Base-by-base conservation (phyloP, 345 rosid species). In the Noccaea caerulescens region DNA sequence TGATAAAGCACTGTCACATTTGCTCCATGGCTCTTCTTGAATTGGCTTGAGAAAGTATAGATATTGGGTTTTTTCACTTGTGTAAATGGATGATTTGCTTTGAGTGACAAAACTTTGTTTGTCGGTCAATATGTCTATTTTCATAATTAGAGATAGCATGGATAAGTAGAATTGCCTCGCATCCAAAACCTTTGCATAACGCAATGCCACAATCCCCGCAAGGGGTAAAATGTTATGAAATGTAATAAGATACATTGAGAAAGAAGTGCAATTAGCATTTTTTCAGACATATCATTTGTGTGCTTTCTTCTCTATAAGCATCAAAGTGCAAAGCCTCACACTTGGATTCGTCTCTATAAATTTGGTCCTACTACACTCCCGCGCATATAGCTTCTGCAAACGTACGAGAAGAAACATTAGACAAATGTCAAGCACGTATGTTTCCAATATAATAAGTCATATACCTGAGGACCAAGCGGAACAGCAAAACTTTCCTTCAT, bases 381-480 rank as follows among this genome's bases (percentile, higher is more conserved):
- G 91, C 83, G 64, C 91, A 88, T 61, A 88, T 82, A 54, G 91
- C 87, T 75, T 89, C 91, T 88, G 91, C 30, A 54, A 79, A 81
- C 18, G 50, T 34, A 13, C 38, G 12, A 27, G 39, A 8, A 30
- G 0, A 44, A 13, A 36, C 30, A 27, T 32, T 44, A 65, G 33
- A 67, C 7, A 25, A 1, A 52, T 20, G 45, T 39, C 50, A 46
- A 32, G 7, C 39, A 8, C 30, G 51, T 41, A 32, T 73, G 23
- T 8, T 9, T 57, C 45, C 38, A 38, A 16, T 16, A 57, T 41
- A 16, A 13, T 20, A 5, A 50, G 81, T 53, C 10, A 12, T 49
- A 56, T 63, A 90, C 93, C 96, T 80, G 88, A 77, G 57, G 86
- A 81, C 96, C 90, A 87, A 25, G 90, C 81, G 4, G 93, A 82